A percentile compares a stretch with the other conserved stretches of the same genome.
These are phyloP conservation scores for Penicillium verhagenii DNA, from an alignment of 495 filamentous ascomycete species.

Conservation along the genomic window DNA sequence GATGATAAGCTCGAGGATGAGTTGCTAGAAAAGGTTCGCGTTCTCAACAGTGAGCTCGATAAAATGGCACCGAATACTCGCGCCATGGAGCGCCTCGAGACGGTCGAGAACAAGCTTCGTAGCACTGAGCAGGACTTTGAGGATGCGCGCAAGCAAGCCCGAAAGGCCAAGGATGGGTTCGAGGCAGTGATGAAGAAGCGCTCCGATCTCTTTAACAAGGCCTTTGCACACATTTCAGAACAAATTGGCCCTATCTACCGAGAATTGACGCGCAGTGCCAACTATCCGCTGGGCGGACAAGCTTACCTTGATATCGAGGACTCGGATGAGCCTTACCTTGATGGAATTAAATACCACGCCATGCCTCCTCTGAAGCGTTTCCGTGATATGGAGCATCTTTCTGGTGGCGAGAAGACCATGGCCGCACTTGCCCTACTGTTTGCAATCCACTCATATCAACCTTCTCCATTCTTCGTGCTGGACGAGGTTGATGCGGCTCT, in stretches of 20 bases:
- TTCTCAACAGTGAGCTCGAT: slow-evolving; percentile 75
- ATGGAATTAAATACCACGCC: slow-evolving; percentile 95
- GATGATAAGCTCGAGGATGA: slow-evolving; percentile 74
- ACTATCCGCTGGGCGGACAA: slow-evolving; percentile 86
- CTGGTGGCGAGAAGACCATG: slow-evolving; percentile 98
- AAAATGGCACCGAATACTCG: slow-evolving; percentile 95
- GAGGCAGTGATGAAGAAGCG: slow-evolving; percentile 76
- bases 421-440: slow-evolving; percentile 93
- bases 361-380: slow-evolving; percentile 99
- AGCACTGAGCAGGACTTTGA: slow-evolving; percentile 88
- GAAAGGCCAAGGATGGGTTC: slow-evolving; percentile 77
- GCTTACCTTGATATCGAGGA: slow-evolving; percentile 93
- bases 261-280: slow-evolving; percentile 82
- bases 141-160: slow-evolving; percentile 68
- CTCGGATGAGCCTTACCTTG: slow-evolving; percentile 84
- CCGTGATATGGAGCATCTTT: slow-evolving; percentile 98
- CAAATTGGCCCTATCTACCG: slow-evolving; percentile 93
- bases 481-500: slow-evolving; percentile 98
- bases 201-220: slow-evolving; percentile 89
- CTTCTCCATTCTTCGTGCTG: slow-evolving; percentile 94
- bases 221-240: slow-evolving; percentile 91
- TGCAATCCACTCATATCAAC: slow-evolving; percentile 92
- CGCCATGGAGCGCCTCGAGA: slow-evolving; percentile 87
- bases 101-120: slow-evolving; percentile 77
- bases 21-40: slow-evolving; percentile 72